phyloP scores from a whole-genome alignment of 805 yeast genomes.

The Candida sphagnicola region DNA sequence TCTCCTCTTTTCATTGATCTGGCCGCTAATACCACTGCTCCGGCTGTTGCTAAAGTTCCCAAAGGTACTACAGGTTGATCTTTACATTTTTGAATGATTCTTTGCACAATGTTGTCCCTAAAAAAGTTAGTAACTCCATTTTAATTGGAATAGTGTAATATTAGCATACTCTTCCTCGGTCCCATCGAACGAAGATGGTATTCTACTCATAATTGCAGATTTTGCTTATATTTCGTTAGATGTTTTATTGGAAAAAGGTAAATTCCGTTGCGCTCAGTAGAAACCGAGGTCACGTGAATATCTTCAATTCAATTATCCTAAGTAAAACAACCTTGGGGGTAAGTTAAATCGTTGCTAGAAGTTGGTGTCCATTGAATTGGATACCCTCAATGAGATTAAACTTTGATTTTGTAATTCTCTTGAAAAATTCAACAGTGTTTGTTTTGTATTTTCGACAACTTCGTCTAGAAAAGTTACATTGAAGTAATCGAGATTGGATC shows the following conservation, averaged over 20 bases:
- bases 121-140: conserved; percentile 11
- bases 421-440: no score
- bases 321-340: background rate
- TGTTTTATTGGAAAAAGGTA: no score
- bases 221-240: no score
- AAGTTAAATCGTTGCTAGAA: no score
- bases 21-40: conserved; percentile 78
- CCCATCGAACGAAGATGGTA: conserved; percentile 50
- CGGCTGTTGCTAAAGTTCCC: conserved; percentile 74
- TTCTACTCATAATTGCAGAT: conserved; percentile 12
- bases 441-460: no score
- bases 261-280: no score
- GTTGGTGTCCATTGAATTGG: no score
- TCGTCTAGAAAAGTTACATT: no score
- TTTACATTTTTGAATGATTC: conserved; percentile 58
- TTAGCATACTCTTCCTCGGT: conserved; percentile 43
- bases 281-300: background rate
- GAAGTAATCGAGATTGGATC: no score
- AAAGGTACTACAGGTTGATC: conserved; percentile 89
- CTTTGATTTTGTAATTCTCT: no score
- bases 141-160: conserved; percentile 1
- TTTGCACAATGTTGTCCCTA: conserved; percentile 48
- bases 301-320: background rate
- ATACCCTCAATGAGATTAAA: no score
- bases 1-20: conserved; percentile 71